phyloP scores from a whole-genome alignment of 257 asterid species.

The Gentiana macrophylla region DNA sequence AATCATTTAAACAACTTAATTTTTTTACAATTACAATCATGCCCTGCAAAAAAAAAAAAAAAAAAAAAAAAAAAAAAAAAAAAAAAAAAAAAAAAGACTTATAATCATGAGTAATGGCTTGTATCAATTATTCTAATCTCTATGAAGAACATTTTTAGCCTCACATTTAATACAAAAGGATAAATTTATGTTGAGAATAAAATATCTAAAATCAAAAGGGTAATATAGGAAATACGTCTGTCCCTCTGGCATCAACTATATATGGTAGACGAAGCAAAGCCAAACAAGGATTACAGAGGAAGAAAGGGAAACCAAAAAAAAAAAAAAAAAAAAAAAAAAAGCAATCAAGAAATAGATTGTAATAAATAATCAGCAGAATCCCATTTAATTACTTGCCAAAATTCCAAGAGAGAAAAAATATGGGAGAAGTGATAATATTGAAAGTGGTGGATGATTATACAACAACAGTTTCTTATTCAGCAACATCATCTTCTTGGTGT shows the following conservation, averaged over 20 bases:
- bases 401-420: conserved; percentile 4
- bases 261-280: conserved; percentile 7
- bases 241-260: background rate
- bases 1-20: too few species aligned
- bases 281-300: background rate
- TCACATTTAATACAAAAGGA: too few species aligned
- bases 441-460: conserved; percentile 29
- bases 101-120: too few species aligned
- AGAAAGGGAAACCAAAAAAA: conserved; percentile 4
- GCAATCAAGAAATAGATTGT: background rate
- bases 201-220: conserved; percentile 17
- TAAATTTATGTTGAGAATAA: too few species aligned
- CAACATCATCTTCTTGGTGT: background rate
- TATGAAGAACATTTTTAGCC: too few species aligned
- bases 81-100: too few species aligned
- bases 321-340: conserved; percentile 4
- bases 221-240: conserved; percentile 19
- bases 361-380: background rate
- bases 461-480: conserved; percentile 4
- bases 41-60: too few species aligned
- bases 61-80: too few species aligned
- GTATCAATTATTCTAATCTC: too few species aligned
- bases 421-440: conserved; percentile 47
- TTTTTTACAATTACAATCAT: too few species aligned
- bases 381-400: background rate